Evolutionary conservation across 148 eudicot genomes (phyloP).

Genomic region (Chenopodium formosanum): DNA sequence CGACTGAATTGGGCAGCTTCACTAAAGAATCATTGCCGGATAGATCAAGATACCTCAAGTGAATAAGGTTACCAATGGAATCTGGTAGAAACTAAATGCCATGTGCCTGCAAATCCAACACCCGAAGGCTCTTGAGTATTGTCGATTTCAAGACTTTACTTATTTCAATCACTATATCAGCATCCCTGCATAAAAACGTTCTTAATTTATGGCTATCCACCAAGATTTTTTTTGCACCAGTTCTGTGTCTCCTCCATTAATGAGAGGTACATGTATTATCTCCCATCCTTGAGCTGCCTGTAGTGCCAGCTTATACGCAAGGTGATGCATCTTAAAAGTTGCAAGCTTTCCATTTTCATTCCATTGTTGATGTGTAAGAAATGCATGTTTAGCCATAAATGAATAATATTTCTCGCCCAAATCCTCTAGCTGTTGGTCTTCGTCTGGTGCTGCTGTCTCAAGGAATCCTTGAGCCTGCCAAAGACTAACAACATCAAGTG

Average conservation of each 20-base stretch:
- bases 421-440: neutral
- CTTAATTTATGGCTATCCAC: neutral
- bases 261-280: neutral
- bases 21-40: neutral
- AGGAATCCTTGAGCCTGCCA: conserved; percentile 9
- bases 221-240: neutral
- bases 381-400: neutral
- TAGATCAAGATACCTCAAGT: conserved; percentile 31
- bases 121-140: conserved; percentile 19
- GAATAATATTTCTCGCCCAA: neutral
- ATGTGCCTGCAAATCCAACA: conserved; percentile 18
- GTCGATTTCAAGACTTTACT: neutral
- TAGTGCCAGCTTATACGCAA: neutral
- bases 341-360: too few species aligned
- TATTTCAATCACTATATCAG: neutral
- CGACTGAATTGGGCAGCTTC: conserved; percentile 17
- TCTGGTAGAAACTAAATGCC: neutral
- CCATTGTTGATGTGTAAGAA: too few species aligned
- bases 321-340: neutral
- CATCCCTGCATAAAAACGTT: neutral
- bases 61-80: conserved; percentile 25
- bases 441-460: neutral
- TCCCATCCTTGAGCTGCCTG: neutral
- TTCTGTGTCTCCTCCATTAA: neutral
- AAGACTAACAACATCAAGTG: neutral